Conservation (phyloP, 1,284 basidiomycete genomes). For the Irpex rosettiformis region DNA sequence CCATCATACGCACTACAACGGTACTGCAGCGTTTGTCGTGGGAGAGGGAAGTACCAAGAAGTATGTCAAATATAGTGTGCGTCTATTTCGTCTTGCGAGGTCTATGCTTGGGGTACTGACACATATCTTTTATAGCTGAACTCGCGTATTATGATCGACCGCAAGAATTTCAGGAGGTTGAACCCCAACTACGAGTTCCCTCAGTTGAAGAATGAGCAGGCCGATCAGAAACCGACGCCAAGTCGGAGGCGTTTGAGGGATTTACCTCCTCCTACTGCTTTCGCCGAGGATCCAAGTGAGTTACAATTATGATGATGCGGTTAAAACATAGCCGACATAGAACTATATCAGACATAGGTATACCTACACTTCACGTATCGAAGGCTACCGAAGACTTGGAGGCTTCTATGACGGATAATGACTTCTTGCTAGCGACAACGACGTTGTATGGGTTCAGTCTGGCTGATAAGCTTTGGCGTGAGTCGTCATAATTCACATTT, state of each 20-base stretch:
- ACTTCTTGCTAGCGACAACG: constrained; percentile 52
- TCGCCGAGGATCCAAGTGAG: background rate
- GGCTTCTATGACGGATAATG: constrained; percentile 37
- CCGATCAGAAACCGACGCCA: background rate
- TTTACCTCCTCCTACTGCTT: background rate
- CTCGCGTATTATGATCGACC: constrained; percentile 51
- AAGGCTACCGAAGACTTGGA: constrained; percentile 9
- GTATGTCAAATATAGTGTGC: constrained; percentile 43
- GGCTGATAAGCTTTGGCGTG: constrained; percentile 56
- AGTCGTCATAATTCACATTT: constrained; percentile 16
- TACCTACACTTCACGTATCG: constrained; percentile 17
- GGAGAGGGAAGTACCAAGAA: constrained; percentile 22
- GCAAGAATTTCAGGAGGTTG: constrained; percentile 45
- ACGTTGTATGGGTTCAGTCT: constrained; percentile 59
- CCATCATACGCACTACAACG: constrained; percentile 53
- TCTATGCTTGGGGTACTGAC: background rate
- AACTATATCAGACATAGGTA: constrained; percentile 9
- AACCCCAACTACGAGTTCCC: constrained; percentile 48
- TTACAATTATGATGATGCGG: constrained; percentile 5
- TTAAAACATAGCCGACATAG: background rate
- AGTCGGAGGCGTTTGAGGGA: no score
- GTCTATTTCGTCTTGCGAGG: constrained; percentile 8
- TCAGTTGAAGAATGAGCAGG: constrained; percentile 13
- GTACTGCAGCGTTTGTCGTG: constrained; percentile 35
- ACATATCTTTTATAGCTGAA: constrained; percentile 18